A percentile compares a stretch with the other conserved stretches of the same genome.
These are phyloP conservation scores for Scytalidium lignicola DNA, from an alignment of 2,329 filamentous ascomycete species.

Conservation along the genomic window DNA sequence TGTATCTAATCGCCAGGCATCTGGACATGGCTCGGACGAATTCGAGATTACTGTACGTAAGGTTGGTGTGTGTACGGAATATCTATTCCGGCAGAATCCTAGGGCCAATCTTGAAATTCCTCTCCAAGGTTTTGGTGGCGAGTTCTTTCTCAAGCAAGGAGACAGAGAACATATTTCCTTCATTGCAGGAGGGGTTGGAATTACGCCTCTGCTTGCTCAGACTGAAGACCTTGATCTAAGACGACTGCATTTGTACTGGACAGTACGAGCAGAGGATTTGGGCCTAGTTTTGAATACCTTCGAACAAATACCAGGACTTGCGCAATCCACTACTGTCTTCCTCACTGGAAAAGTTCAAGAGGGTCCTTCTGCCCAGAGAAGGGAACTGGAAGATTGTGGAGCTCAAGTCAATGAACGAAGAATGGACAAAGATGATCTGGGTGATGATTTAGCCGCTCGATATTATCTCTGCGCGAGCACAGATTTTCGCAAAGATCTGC, in stretches of 20 bases:
- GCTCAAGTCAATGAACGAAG: constrained; percentile 38
- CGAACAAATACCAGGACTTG: constrained; percentile 45
- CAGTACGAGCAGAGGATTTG: constrained; percentile 55
- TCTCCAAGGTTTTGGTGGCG: constrained; percentile 69
- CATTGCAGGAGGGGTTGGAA: constrained; percentile 74
- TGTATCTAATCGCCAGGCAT: constrained; percentile 53
- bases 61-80: constrained; percentile 63
- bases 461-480: constrained; percentile 59
- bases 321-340: constrained; percentile 52
- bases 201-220: constrained; percentile 75
- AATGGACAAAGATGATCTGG: constrained; percentile 42
- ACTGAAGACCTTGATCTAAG: constrained; percentile 44
- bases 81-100: constrained; percentile 56
- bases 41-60: constrained; percentile 69
- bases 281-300: constrained; percentile 58
- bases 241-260: constrained; percentile 62
- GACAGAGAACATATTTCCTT: constrained; percentile 43
- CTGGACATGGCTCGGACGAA: constrained; percentile 19
- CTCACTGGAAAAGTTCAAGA: constrained; percentile 46
- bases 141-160: constrained; percentile 40
- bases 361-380: constrained; percentile 21
- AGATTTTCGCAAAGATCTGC: constrained; percentile 41
- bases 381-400: constrained; percentile 21
- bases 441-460: constrained; percentile 23
- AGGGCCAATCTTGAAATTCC: constrained; percentile 43